A percentile compares a stretch with the other conserved stretches of the same genome.
These are phyloP conservation scores for Saussurea involucrata DNA, from an alignment of 129 eudicot genomes.

Conservation along the genomic window DNA sequence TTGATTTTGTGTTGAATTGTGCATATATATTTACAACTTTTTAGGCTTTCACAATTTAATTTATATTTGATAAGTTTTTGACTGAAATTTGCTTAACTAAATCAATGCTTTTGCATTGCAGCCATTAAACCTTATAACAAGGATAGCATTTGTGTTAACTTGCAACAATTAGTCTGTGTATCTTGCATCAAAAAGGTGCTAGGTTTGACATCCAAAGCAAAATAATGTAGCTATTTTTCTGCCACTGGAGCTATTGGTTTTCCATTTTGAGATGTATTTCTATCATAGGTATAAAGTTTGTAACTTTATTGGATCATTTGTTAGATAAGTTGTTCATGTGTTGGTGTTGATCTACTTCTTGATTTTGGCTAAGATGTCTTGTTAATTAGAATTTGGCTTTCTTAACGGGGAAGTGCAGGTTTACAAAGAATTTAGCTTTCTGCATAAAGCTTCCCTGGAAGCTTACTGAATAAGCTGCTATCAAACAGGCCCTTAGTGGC, in stretches of 20 bases:
- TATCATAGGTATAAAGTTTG: conserved; percentile 1
- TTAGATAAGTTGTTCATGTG: background rate
- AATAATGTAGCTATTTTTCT: background rate
- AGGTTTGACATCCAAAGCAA: background rate
- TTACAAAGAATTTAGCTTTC: too few species aligned
- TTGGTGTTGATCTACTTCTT: conserved; percentile 7
- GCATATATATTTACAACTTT: too few species aligned
- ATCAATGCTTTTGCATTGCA: background rate
- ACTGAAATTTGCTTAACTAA: background rate
- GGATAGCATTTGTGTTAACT: background rate
- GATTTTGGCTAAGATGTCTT: too few species aligned
- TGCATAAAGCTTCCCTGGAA: too few species aligned
- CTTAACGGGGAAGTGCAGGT: too few species aligned
- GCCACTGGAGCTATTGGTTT: background rate
- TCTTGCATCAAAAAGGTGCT: background rate
- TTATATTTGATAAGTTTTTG: background rate
- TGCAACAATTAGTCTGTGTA: background rate
- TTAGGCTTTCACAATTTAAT: too few species aligned
- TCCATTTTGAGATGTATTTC: background rate
- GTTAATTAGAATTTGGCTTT: too few species aligned
- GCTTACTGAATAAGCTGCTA: too few species aligned
- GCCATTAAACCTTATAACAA: background rate
- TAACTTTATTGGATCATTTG: conserved; percentile 4
- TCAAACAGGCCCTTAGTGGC: too few species aligned
- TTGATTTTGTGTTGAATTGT: too few species aligned